Evolutionary conservation across 768 basidiomycete genomes (phyloP).

Genomic region (Steccherinum ochraceum): DNA sequence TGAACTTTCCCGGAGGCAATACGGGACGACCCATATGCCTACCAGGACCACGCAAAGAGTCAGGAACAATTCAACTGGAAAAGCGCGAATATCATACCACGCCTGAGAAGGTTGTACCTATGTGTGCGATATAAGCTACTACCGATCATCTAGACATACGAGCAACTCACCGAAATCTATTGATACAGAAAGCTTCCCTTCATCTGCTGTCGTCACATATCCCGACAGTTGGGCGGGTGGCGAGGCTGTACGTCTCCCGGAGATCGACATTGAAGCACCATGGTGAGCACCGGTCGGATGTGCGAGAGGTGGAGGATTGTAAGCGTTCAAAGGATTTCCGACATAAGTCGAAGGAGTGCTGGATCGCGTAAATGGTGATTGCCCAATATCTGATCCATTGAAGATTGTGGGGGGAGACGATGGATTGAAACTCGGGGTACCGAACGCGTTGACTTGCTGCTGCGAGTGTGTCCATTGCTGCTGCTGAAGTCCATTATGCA

Average conservation of each 20-base stretch:
- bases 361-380: conserved; percentile 6
- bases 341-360: not conserved
- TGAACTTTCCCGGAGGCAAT: conserved; percentile 75
- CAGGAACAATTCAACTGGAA: conserved; percentile 1
- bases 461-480: conserved; percentile 13
- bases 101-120: conserved; percentile 85
- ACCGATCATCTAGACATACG: conserved; percentile 10
- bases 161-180: conserved; percentile 79
- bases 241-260: conserved; percentile 15
- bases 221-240: conserved; percentile 10
- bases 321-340: not conserved
- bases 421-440: conserved; percentile 9
- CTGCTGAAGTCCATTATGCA: conserved; percentile 5
- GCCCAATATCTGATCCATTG: conserved; percentile 8
- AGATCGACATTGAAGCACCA: conserved; percentile 14
- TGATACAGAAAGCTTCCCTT: conserved; percentile 76
- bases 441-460: conserved; percentile 9
- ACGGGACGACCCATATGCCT: conserved; percentile 86
- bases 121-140: not conserved
- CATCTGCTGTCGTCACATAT: conserved; percentile 31
- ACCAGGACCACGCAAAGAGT: no score
- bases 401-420: conserved; percentile 12
- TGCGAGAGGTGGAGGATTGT: conserved; percentile 19
- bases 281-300: conserved; percentile 10
- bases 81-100: conserved; percentile 46